These are phyloP conservation scores for Phyllosticta paracitricarpa DNA, from an alignment of 2,329 filamentous ascomycete genomes.

Conservation along the genomic window DNA sequence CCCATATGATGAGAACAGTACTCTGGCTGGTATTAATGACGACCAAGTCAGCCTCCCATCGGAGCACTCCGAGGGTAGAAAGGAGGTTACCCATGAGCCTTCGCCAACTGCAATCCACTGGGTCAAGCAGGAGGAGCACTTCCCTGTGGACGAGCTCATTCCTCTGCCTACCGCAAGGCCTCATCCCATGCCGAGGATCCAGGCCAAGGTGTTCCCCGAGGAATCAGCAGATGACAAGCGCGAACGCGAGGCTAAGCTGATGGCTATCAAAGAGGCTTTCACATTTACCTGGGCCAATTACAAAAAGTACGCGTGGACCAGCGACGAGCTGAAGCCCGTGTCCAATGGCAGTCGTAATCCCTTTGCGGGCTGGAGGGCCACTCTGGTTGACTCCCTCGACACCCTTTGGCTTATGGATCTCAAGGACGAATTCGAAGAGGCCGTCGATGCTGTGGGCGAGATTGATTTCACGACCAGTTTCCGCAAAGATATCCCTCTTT, in stretches of 20 bases:
- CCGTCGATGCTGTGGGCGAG: constrained; percentile 46
- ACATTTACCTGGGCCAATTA: constrained; percentile 75
- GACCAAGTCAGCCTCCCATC: neutral
- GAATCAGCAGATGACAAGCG: constrained; percentile 45
- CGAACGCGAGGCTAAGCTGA: constrained; percentile 54
- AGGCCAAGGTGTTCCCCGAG: constrained; percentile 56
- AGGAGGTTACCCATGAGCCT: neutral
- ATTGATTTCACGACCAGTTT: constrained; percentile 53
- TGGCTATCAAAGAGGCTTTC: constrained; percentile 63
- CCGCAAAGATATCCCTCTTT: constrained; percentile 48
- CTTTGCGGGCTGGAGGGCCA: constrained; percentile 88
- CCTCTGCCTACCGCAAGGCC: constrained; percentile 62
- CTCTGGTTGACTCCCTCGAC: constrained; percentile 66
- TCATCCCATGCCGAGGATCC: constrained; percentile 64
- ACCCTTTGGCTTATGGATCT: constrained; percentile 66
- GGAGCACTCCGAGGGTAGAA: constrained; percentile 4
- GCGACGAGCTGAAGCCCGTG: constrained; percentile 76
- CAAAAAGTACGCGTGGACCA: constrained; percentile 66
- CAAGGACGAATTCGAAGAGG: constrained; percentile 54
- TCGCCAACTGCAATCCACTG: constrained; percentile 49
- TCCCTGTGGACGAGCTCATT: constrained; percentile 69
- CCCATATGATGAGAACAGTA: neutral
- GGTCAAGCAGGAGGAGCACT: constrained; percentile 64
- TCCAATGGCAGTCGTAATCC: constrained; percentile 60
- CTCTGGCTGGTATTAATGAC: neutral